Base-by-base conservation (phyloP, 352 stramenopile species). In the Phytopythium delawarense region DNA sequence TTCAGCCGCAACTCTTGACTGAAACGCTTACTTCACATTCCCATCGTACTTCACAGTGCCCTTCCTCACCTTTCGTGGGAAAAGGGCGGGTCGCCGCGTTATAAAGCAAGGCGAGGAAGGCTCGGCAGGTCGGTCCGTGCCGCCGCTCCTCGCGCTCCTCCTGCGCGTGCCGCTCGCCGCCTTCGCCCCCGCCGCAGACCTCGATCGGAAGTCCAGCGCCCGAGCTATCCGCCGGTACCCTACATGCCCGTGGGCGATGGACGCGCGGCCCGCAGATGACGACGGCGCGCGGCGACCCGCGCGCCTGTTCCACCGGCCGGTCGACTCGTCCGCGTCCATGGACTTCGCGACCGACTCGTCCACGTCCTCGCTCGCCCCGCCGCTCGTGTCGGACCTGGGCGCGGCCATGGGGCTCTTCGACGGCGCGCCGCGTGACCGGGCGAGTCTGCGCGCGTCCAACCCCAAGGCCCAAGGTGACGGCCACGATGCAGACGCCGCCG, bases 311-410 rank as follows among this genome's bases (percentile, higher is more conserved):
- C 23, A 39, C 23, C 55, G 55, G 21, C 13, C 37, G 16, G 8
- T 23, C 39, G 55, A 49, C 23, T n/a, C 28, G 35, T 40, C 35
- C 35, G 35, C 42, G 30, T 57, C 51, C 20, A 40, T 25, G 7
- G 66, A 77, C 46, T 72, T 74, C 46, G 57, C 59, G 32, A 70
- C 65, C 18, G 61, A 46, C 39, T 73, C 65, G n/a, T 69, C 60
- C 45, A 16, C 55, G 11, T 61, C 62, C 7, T 68, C 64, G 35
- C 65, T 61, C 12, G 57, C 72, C 11, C 65, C 68, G 58, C 62
- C 71, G 37, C 46, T 62, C 32, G 53, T 61, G 11, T 67, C 54
- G 32, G 61, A 62, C n/a, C 32, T 67, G 64, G 67, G 46, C 48
- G 72, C 46, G 61, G 54, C 21, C 23, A 32, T 53, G 35, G 61